Conservation (phyloP, 225 moss, liverwort and hornwort species). For the Rhytidiadelphus loreus region DNA sequence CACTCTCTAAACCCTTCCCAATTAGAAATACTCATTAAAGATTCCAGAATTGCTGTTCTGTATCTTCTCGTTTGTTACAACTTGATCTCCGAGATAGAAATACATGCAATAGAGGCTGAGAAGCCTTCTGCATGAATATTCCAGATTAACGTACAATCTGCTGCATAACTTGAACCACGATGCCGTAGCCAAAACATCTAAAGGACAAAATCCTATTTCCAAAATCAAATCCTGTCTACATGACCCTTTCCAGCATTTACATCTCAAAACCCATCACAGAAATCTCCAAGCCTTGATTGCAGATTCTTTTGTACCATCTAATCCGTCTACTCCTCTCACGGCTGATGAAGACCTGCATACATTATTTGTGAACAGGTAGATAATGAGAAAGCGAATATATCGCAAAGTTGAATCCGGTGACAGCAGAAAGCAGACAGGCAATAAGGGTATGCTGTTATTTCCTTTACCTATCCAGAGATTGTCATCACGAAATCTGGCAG, state of each 20-base stretch:
- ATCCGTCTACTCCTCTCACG: neutral
- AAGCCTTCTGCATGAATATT: neutral
- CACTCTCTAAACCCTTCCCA: neutral
- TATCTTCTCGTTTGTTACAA: neutral
- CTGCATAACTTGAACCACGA: neutral
- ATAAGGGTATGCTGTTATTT: neutral
- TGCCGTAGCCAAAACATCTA: neutral
- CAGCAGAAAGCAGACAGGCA: neutral
- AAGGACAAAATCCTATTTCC: slow-evolving; percentile 3
- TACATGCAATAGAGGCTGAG: neutral
- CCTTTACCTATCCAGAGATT: slow-evolving; percentile 9
- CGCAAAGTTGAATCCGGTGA: neutral
- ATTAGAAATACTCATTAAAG: neutral
- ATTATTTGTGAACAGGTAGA: neutral
- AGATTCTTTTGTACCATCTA: neutral
- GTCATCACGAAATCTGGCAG: neutral
- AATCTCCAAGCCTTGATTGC: neutral
- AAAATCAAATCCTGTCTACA: neutral
- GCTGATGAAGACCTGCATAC: slow-evolving; percentile 24
- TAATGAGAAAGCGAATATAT: neutral
- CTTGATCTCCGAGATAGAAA: neutral
- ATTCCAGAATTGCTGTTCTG: neutral
- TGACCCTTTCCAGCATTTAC: slow-evolving; percentile 10
- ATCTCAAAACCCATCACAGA: neutral
- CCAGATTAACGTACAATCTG: neutral